A percentile compares a stretch with the other conserved stretches of the same genome.
phyloP scores from a whole-genome alignment of 1,284 basidiomycete genomes.

The Vanrija pseudolonga region DNA sequence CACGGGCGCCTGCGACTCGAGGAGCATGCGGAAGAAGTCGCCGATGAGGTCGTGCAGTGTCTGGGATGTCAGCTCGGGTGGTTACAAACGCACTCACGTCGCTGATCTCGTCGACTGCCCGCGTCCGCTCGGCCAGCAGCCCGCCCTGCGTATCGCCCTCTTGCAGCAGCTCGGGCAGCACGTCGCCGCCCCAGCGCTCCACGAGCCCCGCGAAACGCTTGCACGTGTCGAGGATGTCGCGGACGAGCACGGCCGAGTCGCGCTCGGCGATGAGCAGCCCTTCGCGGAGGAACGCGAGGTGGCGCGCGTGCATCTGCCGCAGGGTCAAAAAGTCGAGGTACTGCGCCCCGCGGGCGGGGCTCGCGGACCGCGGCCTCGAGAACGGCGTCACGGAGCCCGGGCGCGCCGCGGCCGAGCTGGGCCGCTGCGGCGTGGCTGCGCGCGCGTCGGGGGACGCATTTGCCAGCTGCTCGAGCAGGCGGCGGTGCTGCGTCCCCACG shows the following conservation, averaged over 20 bases:
- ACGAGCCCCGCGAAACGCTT: conserved; percentile 77
- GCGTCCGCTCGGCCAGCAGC: conserved; percentile 48
- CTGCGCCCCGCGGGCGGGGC: conserved; percentile 1
- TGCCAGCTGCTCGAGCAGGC: conserved; percentile 32
- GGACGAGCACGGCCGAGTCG: conserved; percentile 61
- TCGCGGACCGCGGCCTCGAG: background rate
- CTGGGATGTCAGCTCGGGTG: conserved; percentile 20
- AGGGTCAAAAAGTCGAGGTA: conserved; percentile 78
- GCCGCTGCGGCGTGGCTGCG: background rate
- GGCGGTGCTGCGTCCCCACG: conserved; percentile 71
- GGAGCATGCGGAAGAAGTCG: conserved; percentile 61
- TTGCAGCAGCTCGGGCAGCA: conserved; percentile 73
- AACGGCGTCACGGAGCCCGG: background rate
- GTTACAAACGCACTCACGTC: conserved; percentile 64
- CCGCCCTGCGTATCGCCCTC: conserved; percentile 59
- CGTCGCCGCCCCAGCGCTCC: conserved; percentile 88
- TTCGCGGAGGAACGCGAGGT: conserved; percentile 72
- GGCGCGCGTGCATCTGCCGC: conserved; percentile 69
- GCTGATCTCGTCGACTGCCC: conserved; percentile 63
- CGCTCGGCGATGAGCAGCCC: conserved; percentile 73
- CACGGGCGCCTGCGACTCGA: conserved; percentile 63
- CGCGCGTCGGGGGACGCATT: background rate
- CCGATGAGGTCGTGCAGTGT: conserved; percentile 70
- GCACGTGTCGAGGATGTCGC: conserved; percentile 72
- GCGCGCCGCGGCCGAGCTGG: background rate